Base-by-base conservation (phyloP, 2,329 filamentous ascomycete species). In the Celoporthe dispersa region DNA sequence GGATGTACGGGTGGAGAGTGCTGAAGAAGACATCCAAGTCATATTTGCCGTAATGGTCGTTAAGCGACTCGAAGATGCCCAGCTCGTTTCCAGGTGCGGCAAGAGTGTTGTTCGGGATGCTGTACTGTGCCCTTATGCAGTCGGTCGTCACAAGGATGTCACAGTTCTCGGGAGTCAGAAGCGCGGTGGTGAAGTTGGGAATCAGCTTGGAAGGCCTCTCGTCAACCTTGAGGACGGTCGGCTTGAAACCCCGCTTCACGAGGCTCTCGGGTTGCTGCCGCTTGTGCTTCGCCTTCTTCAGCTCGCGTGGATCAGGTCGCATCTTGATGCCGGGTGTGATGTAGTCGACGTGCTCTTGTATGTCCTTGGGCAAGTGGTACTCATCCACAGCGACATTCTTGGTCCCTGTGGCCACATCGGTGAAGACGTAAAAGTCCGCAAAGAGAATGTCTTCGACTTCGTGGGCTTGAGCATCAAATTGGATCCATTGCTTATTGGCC, bases 291-390 rank as follows among this genome's bases (percentile, higher is more conserved):
- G 63, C 22, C 60, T 69, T 71, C 53, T 64, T 67, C n/a, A 68
- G 44, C 64, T 69, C 62, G 6, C 64, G 55, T 2, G 67, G 64
- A 62, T 70, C 66, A 6, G 65, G 73, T 72, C 77, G 76, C 51
- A 86, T 78, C 72, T 83, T 84, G 70, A 86, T 80, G 9, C 84
- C 84, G 0, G 85, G 85, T 4, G 82, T 86, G 60, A 87, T 82
- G 75, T 86, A 87, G 76, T 87, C 85, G 66, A 87, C 79, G 68
- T 87, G 84, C 22, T 79, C 73, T 64, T 80, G 78, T 33, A 87
- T 71, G 44, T 82, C 75, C 25, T 79, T 77, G 3, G 85, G 85
- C 6, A 87, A 76, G 70, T 85, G 83, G 73, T 87, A 87, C 73
- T 79, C 78, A 35, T 80, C 78, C 53, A 79, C 81, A 33, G 79